Base-by-base conservation (phyloP, 2,329 filamentous ascomycete species). In the Tympanopsis confertula region DNA sequence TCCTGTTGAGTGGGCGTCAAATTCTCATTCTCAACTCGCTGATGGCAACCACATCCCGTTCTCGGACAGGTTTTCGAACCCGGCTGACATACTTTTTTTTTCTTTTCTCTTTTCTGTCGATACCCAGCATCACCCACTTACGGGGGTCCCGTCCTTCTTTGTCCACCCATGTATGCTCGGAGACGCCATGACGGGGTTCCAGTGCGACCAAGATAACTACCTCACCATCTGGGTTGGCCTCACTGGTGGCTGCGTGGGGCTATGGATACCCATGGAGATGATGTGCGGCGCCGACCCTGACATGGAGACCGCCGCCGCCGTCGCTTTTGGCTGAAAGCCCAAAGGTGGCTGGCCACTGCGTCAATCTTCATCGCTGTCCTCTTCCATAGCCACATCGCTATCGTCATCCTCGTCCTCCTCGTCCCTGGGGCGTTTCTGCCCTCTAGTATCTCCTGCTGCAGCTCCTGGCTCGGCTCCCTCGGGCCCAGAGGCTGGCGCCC, bases 161-260 rank as follows among this genome's bases (percentile, higher is more conserved):
- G 71, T 96, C 48, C 91, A 98, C 62, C 89, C 91, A 18, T 96
- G 91, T 61, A 76, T 85, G 54, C 84, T 93, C 5, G 83, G 82
- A 39, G 82, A 89, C 45, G 83, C 84, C 38, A 83, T 96, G 71
- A 65, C 67, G 47, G 66, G 63, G 37, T 78, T 86, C 50, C 62
- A 71, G 47, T 78, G 74, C 48, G 57, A 66, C 53, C 64, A 68
- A 54, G 59, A 78, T 50, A 68, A 79, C 49, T 96, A 96, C 63
- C 68, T 96, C 51, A 73, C 86, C 61, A 63, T 86, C 39, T 96
- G 89, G 88, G 68, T 95, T 44, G 88, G 88, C n/a, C 63, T 94
- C 41, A 75, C 94, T 35, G 89, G 88, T 41, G 75, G 75, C 37
- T 80, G 77, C 47, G 82, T 94, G 29, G 84, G 86, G 40, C 66